Evolutionary conservation across 345 rosid genomes (phyloP), one percentile per base, ranked within the genome.

Genomic region (Populus alba): DNA sequence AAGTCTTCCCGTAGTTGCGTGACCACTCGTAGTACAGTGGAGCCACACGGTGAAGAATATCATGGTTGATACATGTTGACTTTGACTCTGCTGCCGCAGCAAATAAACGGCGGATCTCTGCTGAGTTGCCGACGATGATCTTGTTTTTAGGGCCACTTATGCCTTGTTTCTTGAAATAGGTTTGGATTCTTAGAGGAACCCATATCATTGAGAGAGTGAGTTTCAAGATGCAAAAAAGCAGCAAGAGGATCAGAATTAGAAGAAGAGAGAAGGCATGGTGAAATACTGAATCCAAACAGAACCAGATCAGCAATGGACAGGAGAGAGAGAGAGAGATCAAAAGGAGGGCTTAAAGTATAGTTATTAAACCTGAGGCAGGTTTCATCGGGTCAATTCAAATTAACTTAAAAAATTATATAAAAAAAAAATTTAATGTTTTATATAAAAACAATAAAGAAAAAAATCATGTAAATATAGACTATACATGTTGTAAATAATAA

Each of bases 1-100:
- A 92, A 18, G 85, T 88, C 74, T 82, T 86, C 69, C 97, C 97
- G 6, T 90, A 89, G 72, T 5, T 51, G 53, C 63, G 68, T 10
- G 94, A 88, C 95, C 98, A 95, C 10, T 10, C 43, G 78, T 85
- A 65, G 89, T 90, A 89, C 81, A 84, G 89, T 13, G 97, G 97
- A 45, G 82, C 81, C 75, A 74, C 87, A 11, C 92, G 84, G 70
- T 73, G 89, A 35, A 89, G 83, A 72, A 85, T 80, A 47, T 86
- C 84, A 66, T 89, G 92, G 66, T 76, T 79, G 16, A 73, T 49
- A 0, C 81, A 57, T 17, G 80, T 77, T 25, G 97, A 77, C 85
- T 84, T 90, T 2, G 87, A 82, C 51, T 72, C 84, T 20, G 88
- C 90, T 68, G 86, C 88, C 7, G 65, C 69, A 70, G 67, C 69